These are phyloP conservation scores for Alternaria sp. DNA, from an alignment of 2,329 filamentous ascomycete species.

Conservation along the genomic window DNA sequence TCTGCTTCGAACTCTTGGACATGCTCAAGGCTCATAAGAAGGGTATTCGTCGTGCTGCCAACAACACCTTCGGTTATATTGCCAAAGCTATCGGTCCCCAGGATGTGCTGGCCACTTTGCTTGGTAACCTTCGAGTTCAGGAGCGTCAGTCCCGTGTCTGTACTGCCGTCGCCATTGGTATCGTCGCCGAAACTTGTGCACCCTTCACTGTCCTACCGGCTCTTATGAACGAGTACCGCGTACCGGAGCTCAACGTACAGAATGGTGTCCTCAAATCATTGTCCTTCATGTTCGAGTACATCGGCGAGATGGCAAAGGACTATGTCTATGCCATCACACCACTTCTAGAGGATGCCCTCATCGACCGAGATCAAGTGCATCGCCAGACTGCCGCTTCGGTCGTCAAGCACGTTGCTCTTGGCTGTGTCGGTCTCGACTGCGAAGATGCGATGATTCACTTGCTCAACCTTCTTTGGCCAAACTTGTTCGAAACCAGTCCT, in stretches of 20 bases:
- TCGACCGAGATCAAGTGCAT: slow-evolving; percentile 97
- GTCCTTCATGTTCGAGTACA: slow-evolving; percentile 98
- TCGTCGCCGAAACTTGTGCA: slow-evolving; percentile 96
- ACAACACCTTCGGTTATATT: slow-evolving; percentile 99
- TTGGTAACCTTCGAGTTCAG: slow-evolving; percentile 96
- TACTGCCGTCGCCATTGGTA: slow-evolving; percentile 97
- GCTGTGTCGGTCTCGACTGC: slow-evolving; percentile 95
- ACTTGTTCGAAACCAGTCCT: slow-evolving; percentile 95
- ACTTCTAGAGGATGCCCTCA: slow-evolving; percentile 92
- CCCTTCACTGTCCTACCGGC: slow-evolving; percentile 98
- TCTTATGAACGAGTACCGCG: slow-evolving; percentile 98
- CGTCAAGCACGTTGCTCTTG: slow-evolving; percentile 96
- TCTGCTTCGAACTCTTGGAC: slow-evolving; percentile 97
- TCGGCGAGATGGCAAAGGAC: slow-evolving; percentile 99
- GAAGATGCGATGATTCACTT: slow-evolving; percentile 99
- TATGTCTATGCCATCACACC: slow-evolving; percentile 99
- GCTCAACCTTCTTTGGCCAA: slow-evolving; percentile 94
- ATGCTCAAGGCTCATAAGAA: slow-evolving; percentile 99
- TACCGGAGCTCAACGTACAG: slow-evolving; percentile 97
- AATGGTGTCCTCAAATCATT: slow-evolving; percentile 97
- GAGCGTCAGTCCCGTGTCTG: slow-evolving; percentile 98
- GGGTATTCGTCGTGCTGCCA: slow-evolving; percentile 95
- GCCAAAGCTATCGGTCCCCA: slow-evolving; percentile 98
- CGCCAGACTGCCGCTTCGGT: slow-evolving; percentile 95
- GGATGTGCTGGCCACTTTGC: slow-evolving; percentile 91